Percentiles rank a stretch among this genome's conserved stretches.
phyloP scores from a whole-genome alignment of 208 protist species.

The Angomonas deanei region DNA sequence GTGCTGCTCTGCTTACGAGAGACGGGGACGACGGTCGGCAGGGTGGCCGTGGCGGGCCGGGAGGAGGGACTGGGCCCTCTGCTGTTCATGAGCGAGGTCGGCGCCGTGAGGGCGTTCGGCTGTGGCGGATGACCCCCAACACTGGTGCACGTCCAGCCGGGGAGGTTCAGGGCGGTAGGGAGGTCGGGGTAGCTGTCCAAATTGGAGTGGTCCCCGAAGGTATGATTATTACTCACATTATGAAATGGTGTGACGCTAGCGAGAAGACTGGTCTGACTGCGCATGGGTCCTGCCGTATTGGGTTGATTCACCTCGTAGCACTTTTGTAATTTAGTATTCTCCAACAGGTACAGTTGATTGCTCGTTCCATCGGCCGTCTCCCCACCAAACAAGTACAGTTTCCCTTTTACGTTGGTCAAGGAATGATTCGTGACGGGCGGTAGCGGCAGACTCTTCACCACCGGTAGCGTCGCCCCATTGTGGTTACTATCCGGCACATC shows the following conservation, averaged over 20 bases:
- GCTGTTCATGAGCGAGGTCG: background rate
- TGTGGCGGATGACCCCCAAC: background rate
- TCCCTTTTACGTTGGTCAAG: conserved; percentile 20
- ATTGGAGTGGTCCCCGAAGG: too few species aligned
- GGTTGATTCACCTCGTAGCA: conserved; percentile 1
- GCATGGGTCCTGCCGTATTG: too few species aligned
- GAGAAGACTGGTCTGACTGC: too few species aligned
- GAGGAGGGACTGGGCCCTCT: background rate
- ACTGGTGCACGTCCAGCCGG: background rate
- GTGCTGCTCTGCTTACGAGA: background rate
- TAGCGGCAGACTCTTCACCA: background rate
- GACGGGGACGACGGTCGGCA: background rate
- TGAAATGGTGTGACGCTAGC: too few species aligned
- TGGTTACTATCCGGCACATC: too few species aligned
- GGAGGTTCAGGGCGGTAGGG: background rate
- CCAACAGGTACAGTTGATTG: conserved; percentile 25
- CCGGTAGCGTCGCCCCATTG: conserved; percentile 1
- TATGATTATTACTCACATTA: too few species aligned
- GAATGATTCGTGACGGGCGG: conserved; percentile 35
- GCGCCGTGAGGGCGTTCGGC: background rate
- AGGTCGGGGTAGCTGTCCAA: background rate
- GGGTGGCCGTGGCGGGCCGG: background rate
- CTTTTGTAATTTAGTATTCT: conserved; percentile 10
- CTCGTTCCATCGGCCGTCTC: conserved; percentile 25
- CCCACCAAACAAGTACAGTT: conserved; percentile 61